phyloP scores from a whole-genome alignment of 2,329 filamentous ascomycete genomes.

The Stenocarpella maydis region DNA sequence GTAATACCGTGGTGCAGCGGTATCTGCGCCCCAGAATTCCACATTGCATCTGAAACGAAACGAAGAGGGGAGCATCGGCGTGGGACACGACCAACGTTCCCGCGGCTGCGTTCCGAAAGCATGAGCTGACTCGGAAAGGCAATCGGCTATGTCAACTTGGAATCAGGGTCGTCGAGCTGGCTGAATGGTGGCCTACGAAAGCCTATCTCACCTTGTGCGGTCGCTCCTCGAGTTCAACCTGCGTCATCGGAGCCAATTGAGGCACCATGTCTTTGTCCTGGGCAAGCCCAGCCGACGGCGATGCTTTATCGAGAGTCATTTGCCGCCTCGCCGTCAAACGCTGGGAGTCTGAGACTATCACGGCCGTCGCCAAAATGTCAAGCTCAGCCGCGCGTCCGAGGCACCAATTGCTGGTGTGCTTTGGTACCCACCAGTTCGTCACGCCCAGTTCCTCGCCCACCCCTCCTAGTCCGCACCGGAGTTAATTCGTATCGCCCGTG shows the following conservation, averaged over 20 bases:
- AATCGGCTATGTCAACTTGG: slow-evolving; percentile 24
- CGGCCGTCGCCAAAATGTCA: slow-evolving; percentile 10
- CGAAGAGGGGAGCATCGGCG: slow-evolving; percentile 19
- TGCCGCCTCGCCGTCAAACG: slow-evolving; percentile 30
- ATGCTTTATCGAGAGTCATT: slow-evolving; percentile 28
- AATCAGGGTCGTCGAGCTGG: slow-evolving; percentile 23
- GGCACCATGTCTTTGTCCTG: slow-evolving; percentile 3
- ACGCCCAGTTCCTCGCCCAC: slow-evolving; percentile 10
- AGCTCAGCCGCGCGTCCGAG: slow-evolving; percentile 27
- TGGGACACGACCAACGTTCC: slow-evolving; percentile 16
- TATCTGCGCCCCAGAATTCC: slow-evolving; percentile 23
- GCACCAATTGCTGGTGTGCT: slow-evolving; percentile 5
- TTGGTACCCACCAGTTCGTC: slow-evolving; percentile 22
- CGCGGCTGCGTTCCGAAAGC: slow-evolving; percentile 27
- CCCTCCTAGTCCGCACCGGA: slow-evolving; percentile 6
- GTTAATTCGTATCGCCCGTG: slow-evolving; percentile 25
- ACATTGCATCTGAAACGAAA: slow-evolving; percentile 29
- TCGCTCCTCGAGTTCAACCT: slow-evolving; percentile 3
- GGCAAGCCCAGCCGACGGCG: slow-evolving; percentile 24
- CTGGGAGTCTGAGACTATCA: slow-evolving; percentile 26
- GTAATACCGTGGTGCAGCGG: slow-evolving; percentile 13
- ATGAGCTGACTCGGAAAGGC: slow-evolving; percentile 28
- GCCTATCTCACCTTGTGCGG: slow-evolving; percentile 18
- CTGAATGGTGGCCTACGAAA: slow-evolving; percentile 22
- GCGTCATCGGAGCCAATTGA: slow-evolving; percentile 20